Evolutionary conservation across 805 yeast genomes (phyloP).

Genomic region (Candida morakotiae): DNA sequence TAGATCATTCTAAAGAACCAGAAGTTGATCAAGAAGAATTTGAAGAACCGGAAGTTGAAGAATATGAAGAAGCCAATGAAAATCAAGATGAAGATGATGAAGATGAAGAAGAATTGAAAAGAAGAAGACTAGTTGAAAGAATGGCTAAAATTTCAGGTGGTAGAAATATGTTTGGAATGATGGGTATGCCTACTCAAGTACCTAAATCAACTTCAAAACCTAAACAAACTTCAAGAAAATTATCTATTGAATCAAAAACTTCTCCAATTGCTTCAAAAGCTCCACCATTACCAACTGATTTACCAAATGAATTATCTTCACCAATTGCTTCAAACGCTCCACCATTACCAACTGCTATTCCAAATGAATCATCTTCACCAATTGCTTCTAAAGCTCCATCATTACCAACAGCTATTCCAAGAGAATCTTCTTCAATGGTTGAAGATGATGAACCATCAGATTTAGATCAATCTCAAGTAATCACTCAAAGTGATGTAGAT

Average conservation of each 20-base stretch:
- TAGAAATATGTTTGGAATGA: conserved; percentile 72
- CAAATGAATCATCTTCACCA: conserved; percentile 13
- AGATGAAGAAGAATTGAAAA: conserved; percentile 71
- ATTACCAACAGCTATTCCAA: conserved; percentile 21
- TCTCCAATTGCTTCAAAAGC: conserved; percentile 35
- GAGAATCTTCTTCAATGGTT: conserved; percentile 16
- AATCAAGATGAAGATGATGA: conserved; percentile 55
- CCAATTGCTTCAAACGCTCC: conserved; percentile 9
- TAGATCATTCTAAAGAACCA: too few species aligned
- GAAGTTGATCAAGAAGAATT: not conserved
- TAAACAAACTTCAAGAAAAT: conserved; percentile 8
- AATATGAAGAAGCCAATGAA: conserved; percentile 18
- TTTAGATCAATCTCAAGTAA: conserved; percentile 7
- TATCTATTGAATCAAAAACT: conserved; percentile 13
- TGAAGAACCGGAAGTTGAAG: conserved; percentile 6
- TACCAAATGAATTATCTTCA: conserved; percentile 14
- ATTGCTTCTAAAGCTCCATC: conserved; percentile 32
- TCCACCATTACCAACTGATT: conserved; percentile 20
- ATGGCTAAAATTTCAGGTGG: conserved; percentile 97
- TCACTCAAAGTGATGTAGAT: conserved; percentile 3
- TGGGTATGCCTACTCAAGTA: conserved; percentile 47
- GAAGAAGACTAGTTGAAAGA: conserved; percentile 77
- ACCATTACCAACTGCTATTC: conserved; percentile 13
- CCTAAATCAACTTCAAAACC: conserved; percentile 17
- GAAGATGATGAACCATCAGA: conserved; percentile 20